Conservation (phyloP, 495 filamentous ascomycete genomes). For the Penicillium coffeae region DNA sequence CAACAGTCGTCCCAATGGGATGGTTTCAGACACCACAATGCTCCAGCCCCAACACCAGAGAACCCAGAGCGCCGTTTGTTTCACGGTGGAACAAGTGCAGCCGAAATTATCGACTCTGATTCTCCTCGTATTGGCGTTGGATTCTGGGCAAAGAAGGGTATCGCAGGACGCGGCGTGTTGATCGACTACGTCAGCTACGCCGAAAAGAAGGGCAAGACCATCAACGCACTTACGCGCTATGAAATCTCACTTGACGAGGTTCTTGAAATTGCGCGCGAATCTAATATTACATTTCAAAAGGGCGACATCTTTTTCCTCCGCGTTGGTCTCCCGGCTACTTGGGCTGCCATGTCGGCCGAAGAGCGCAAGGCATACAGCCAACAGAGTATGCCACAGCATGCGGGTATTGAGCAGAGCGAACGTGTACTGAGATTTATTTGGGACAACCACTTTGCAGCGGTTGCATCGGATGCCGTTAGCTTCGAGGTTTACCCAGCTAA, state of each 20-base stretch:
- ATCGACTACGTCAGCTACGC: constrained; percentile 54
- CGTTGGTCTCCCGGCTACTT: constrained; percentile 54
- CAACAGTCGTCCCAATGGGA: constrained; percentile 79
- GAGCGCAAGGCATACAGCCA: constrained; percentile 35
- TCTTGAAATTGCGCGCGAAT: constrained; percentile 48
- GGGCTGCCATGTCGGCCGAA: constrained; percentile 38
- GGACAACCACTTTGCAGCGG: constrained; percentile 65
- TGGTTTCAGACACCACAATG: constrained; percentile 59
- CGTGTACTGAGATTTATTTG: constrained; percentile 63
- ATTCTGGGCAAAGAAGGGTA: constrained; percentile 46
- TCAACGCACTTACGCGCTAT: constrained; percentile 57
- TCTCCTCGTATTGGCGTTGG: constrained; percentile 50
- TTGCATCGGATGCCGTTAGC: constrained; percentile 61
- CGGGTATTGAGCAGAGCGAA: constrained; percentile 61
- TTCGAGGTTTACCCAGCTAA: constrained; percentile 61
- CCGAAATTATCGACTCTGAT: constrained; percentile 50
- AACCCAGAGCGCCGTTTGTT: constrained; percentile 38
- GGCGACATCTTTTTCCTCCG: constrained; percentile 74
- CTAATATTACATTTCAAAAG: constrained; percentile 52
- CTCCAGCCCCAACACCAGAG: constrained; percentile 32
- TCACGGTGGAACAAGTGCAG: constrained; percentile 51
- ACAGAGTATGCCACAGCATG: constrained; percentile 47
- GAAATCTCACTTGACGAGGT: constrained; percentile 56
- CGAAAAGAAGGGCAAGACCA: constrained; percentile 39
- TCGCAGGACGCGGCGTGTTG: constrained; percentile 53